Evolutionary conservation across 179 eudicot genomes (phyloP), one percentile per base, ranked within the genome.

Genomic region (Gypsophila paniculata): DNA sequence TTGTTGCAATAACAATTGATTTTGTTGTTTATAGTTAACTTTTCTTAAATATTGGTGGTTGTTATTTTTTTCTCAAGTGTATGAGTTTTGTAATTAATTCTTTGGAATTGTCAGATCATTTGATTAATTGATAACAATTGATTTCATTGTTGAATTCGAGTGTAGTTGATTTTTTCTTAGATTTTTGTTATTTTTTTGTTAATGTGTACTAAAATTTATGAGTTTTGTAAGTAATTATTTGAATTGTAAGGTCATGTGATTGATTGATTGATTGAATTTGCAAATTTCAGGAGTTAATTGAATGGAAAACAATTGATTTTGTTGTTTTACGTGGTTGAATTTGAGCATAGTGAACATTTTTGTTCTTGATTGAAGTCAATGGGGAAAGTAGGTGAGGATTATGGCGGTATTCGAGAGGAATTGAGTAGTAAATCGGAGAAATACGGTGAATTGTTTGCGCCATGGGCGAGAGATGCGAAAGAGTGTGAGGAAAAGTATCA

Each of bases 371-470:
- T 73, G 61, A 48, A 57, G 74, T 76, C 18, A 32, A 90, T 90
- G 98, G 96, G 97, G 14, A 85, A 85, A 82, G 94, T 88, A 73
- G 96, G 88, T 66, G 72, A 90, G 61, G 78, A 86, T 72, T 77
- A 82, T 19, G 90, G 88, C 23, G 51, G 23, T 21, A 86, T 69
- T 23, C 71, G 67, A 42, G 90, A 87, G 74, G 59, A 69, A 77
- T 66, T 53, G 14, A 74, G 74, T 48, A 38, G 76, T 11, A 73
- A 76, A 17, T 36, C 23, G 8, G 77, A 42, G 8, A 70, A 76
- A 61, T 62, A 53, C 51, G 81, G 21, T 21, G 93, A 85, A 39
- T 64, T 65, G 14, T 84, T 78, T 38, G 63, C 82, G 19, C 88
- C 93, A 1, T 93, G 98, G 98, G 72, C 89, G 34, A 89, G 77